Evolutionary conservation across 306 rosid species (phyloP).

Genomic region (Cicer pinnatifidum): DNA sequence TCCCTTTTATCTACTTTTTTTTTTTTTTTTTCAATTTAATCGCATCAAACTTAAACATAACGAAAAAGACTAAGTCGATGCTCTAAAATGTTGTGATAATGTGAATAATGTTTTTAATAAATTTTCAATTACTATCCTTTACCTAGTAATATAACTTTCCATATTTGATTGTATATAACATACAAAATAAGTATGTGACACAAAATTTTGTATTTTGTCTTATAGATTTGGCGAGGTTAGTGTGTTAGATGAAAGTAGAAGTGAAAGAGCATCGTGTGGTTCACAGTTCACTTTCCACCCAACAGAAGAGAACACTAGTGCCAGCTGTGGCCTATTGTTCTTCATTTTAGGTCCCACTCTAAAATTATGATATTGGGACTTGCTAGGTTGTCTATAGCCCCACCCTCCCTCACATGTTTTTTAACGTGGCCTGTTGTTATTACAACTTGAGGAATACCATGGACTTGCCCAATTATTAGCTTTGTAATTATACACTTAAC

Average conservation of each 20-base stretch:
- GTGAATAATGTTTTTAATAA: no score
- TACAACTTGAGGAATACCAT: conserved; percentile 7
- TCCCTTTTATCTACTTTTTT: no score
- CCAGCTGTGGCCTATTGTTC: conserved; percentile 49
- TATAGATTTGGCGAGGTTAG: conserved; percentile 1
- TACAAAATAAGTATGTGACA: neutral
- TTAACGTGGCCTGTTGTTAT: conserved; percentile 43
- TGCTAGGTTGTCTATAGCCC: conserved; percentile 46
- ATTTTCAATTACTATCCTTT: no score
- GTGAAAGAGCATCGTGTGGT: conserved; percentile 43
- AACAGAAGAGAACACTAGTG: conserved; percentile 38
- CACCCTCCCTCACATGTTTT: conserved; percentile 41
- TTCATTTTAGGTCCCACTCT: conserved; percentile 31
- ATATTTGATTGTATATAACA: neutral
- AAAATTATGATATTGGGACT: conserved; percentile 42
- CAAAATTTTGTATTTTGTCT: neutral
- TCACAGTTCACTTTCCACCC: conserved; percentile 45
- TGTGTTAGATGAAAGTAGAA: neutral
- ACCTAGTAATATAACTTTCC: neutral
- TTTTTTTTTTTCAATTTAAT: no score
- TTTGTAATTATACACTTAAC: conserved; percentile 11
- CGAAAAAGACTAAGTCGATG: no score
- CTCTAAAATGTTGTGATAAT: no score
- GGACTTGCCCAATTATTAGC: conserved; percentile 33
- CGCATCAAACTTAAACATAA: no score